Base-by-base conservation (phyloP, 2,329 filamentous ascomycete species). In the Arthrobotrys sinensis region DNA sequence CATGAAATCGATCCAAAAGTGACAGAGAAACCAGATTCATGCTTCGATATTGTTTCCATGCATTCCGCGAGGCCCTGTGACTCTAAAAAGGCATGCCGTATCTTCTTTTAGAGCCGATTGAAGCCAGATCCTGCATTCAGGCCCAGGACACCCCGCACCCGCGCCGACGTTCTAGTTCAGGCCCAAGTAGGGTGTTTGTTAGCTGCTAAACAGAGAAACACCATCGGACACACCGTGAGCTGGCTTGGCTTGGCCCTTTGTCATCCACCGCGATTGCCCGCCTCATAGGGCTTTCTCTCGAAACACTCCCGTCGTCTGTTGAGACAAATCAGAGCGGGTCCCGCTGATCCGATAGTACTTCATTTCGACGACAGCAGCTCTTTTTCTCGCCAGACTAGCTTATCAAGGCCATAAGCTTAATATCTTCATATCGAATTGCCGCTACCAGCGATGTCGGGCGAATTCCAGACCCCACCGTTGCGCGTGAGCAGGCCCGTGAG, bases 401-500 rank as follows among this genome's bases (percentile, higher is more conserved):
- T 16, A 43, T 53, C 43, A 32, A 52, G 62, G 53, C 32, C 21
- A 57, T 32, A 52, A 53, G 10, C 36, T 52, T 48, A 48, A 43
- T 64, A 11, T 46, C 34, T 2, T 57, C 40, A 28, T 53, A 24
- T 70, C 24, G 50, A 45, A 53, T 77, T 77, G 73, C 65, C 65
- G 50, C 57, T 46, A 36, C n/a, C 32, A 28, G 52, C 21, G 11
- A 77, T 78, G 75, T 78, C 75, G 43, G 38, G 66, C 45, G 75
- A 78, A 55, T 78, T 78, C 21, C 75, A 78, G 48, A 72, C 75
- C 75, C 75, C 75, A 66, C 75, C 75, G 34, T 85, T 93, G 81
- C 89, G 90, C 82, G 92, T 95, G 80, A 94, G 91, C 83, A 88
- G 92, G 80, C 92, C 92, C 4, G 92, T 93, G 62, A 92, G 92